Conservation (phyloP, 2,329 filamentous ascomycete genomes). For the Cordyceps militaris region DNA sequence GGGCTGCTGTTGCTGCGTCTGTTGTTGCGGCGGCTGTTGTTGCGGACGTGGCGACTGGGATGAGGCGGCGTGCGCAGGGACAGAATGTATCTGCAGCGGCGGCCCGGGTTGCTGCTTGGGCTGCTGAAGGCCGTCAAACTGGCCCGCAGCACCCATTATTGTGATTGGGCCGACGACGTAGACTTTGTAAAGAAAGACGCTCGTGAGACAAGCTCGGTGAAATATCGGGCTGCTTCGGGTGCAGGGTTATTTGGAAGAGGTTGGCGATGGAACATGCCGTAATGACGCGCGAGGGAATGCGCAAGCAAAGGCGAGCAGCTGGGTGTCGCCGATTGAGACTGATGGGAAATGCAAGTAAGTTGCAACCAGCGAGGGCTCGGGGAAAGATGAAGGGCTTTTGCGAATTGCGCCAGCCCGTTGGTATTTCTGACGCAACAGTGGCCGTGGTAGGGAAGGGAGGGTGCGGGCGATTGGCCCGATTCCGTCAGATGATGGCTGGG, state of each 20-base stretch:
- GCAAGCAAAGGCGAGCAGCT: neutral
- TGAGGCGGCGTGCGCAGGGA: neutral
- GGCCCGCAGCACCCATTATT: slow-evolving; percentile 6
- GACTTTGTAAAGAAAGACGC: neutral
- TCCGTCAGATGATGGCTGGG: slow-evolving; percentile 8
- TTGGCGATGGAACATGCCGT: slow-evolving; percentile 8
- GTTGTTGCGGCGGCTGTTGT: neutral
- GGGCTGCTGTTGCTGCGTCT: slow-evolving; percentile 11
- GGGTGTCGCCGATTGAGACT: neutral
- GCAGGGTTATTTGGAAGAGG: neutral
- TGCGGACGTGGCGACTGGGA: slow-evolving; percentile 1
- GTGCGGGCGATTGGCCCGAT: slow-evolving; percentile 6
- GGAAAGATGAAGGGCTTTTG: neutral
- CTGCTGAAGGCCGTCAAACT: neutral
- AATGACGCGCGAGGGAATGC: neutral
- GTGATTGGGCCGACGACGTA: neutral
- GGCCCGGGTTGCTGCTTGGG: slow-evolving; percentile 1
- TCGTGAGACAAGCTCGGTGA: neutral
- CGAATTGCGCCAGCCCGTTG: neutral
- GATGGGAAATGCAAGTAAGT: neutral
- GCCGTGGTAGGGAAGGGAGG: neutral
- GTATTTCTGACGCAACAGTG: neutral
- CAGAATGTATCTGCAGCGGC: neutral
- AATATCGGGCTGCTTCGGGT: neutral
- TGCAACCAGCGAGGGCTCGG: neutral